Base-by-base conservation (phyloP, 2,329 filamentous ascomycete genomes). In the Colletotrichum graminicola region DNA sequence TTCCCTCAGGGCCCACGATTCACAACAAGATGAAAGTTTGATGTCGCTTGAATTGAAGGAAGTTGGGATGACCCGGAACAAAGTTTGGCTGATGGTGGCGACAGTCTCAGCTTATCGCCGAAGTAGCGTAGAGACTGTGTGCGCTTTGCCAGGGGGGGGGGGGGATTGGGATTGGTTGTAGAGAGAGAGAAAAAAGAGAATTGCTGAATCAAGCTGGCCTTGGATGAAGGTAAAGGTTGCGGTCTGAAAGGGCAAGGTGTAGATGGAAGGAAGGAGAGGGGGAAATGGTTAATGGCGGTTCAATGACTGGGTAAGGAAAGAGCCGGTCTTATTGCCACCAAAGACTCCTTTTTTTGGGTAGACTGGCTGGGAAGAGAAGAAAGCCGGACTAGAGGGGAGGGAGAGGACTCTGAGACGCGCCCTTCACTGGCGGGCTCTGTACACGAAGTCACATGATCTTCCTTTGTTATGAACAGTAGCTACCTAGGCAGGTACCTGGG, bases 391-490 rank as follows among this genome's bases (percentile, higher is more conserved):
- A 62, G 32, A 51, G 32, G 23, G 23, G 29, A 47, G 57, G 41
- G 23, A 49, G 43, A 12, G 43, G 57, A 45, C 12, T 6, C 57
- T 47, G 8, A 45, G 43, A 61, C 57, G 57, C 57, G 57, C 57
- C 57, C 43, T 61, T 61, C 6, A 36, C 45, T 32, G 45, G 47
- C 64, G 39, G 68, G 59, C 36, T 67, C 52, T 73, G 61, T 36
- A 73, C 71, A 66, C 71, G 71, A 66, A 73, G 56, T 73, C 71
- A 73, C 71, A 62, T 73, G 71, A 70, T 51, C 5, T 43, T 32
- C 43, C 47, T 43, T 60, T 65, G 26, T 68, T 39, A 54, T 32
- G 66, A 29, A 29, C 29, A 29, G 29, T 29, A 29, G 14, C 12
- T 39, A 32, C 34, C 34, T 34, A 34, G 34, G 34, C 1, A 34